phyloP scores from a whole-genome alignment of 2,329 filamentous ascomycete species.

The Xylariaceae sp. region DNA sequence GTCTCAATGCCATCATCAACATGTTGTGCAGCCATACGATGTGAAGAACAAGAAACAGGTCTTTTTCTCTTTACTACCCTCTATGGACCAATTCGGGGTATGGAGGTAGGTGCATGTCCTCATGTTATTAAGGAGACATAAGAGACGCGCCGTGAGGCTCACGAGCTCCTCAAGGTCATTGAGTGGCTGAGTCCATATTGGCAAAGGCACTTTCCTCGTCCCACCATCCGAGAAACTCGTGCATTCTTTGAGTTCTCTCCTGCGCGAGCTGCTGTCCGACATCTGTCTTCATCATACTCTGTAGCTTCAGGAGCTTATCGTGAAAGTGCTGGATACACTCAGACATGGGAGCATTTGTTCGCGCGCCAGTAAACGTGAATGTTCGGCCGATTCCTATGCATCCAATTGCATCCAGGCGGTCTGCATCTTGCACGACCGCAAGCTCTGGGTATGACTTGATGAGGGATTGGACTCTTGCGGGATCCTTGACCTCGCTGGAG shows the following conservation, averaged over 20 bases:
- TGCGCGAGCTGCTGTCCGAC: constrained; percentile 50
- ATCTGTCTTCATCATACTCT: constrained; percentile 61
- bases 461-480: constrained; percentile 55
- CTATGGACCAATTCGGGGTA: too few species aligned
- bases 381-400: constrained; percentile 77
- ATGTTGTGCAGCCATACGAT: too few species aligned
- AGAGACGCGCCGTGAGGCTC: too few species aligned
- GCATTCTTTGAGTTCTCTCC: constrained; percentile 50
- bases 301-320: constrained; percentile 67
- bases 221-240: constrained; percentile 56
- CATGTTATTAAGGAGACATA: too few species aligned
- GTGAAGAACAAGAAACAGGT: too few species aligned
- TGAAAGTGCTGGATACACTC: constrained; percentile 71
- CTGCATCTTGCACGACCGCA: constrained; percentile 86
- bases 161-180: constrained; percentile 13
- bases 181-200: background rate
- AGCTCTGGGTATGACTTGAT: constrained; percentile 67
- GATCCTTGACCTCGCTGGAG: constrained; percentile 66
- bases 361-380: constrained; percentile 72
- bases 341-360: constrained; percentile 49
- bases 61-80: too few species aligned
- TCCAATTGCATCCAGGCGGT: constrained; percentile 86
- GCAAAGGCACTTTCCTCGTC: constrained; percentile 42
- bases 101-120: too few species aligned
- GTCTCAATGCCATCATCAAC: too few species aligned